phyloP scores from a whole-genome alignment of 176 grass and related monocot species.

The Rhynchospora pubera region DNA sequence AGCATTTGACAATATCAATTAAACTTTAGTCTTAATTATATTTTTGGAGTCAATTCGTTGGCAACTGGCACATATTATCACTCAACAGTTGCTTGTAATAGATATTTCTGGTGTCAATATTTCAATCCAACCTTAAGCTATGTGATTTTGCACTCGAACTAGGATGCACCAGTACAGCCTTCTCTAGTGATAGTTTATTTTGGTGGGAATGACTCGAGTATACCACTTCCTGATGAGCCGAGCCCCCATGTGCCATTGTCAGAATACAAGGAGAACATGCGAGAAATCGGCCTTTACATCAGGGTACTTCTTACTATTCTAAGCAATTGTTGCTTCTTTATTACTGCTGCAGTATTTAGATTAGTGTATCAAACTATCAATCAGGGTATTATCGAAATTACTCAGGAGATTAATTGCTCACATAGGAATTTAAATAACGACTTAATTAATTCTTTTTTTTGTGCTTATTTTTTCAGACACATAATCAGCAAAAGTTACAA shows the following conservation, averaged over 20 bases:
- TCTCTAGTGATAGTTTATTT: background rate
- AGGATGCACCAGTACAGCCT: background rate
- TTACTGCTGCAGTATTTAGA: background rate
- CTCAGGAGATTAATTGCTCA: background rate
- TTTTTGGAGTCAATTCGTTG: too few species aligned
- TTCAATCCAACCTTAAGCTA: too few species aligned
- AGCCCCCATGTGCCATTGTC: slow-evolving; percentile 19
- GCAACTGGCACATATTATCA: too few species aligned
- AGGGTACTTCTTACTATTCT: background rate
- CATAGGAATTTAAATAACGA: background rate
- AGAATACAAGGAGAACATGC: slow-evolving; percentile 32
- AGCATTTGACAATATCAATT: too few species aligned
- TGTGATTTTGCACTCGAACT: too few species aligned
- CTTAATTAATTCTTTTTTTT: background rate
- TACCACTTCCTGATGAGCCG: background rate
- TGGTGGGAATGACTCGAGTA: background rate
- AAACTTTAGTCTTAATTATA: too few species aligned
- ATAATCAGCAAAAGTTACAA: background rate
- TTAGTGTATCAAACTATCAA: background rate
- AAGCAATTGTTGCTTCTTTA: background rate
- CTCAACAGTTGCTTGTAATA: too few species aligned
- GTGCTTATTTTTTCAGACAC: background rate
- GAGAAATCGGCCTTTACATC: background rate
- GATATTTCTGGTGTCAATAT: too few species aligned
- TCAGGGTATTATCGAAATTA: background rate